Evolutionary conservation across 2,329 filamentous ascomycete species (phyloP).

Genomic region (Colletotrichum sp.): DNA sequence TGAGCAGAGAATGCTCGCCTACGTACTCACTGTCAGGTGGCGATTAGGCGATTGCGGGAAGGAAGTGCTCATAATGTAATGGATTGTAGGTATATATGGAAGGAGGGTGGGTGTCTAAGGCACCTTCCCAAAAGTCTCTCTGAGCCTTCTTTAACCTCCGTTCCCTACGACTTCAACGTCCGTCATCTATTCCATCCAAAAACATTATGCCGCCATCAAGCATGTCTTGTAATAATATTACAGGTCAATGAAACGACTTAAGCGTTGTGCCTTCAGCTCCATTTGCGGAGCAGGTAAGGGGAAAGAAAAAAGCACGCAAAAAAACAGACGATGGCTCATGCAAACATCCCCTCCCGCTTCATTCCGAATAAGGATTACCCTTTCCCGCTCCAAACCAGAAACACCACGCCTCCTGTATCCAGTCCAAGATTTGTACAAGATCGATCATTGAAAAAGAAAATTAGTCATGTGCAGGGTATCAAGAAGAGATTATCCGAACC

Average conservation of each 20-base stretch:
- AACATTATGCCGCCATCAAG: neutral
- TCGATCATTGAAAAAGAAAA: conserved; percentile 15
- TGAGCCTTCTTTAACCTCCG: neutral
- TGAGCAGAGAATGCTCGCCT: neutral
- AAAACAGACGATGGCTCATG: conserved; percentile 1
- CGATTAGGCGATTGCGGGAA: neutral
- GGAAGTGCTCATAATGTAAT: neutral
- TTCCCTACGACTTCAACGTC: neutral
- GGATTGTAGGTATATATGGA: neutral
- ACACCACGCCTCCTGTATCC: conserved; percentile 5
- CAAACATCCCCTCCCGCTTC: conserved; percentile 7
- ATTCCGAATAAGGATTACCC: neutral
- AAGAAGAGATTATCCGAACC: conserved; percentile 16
- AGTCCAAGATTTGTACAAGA: conserved; percentile 1
- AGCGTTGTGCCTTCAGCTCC: neutral
- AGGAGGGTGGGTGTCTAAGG: neutral
- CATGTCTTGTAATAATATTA: conserved; percentile 7
- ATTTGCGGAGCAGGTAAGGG: neutral
- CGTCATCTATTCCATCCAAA: neutral
- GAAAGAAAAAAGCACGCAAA: neutral
- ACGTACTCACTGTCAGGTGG: neutral
- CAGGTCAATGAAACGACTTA: neutral
- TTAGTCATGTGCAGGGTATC: conserved; percentile 20
- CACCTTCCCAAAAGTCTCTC: neutral
- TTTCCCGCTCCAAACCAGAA: neutral